Percentiles rank a stretch among this genome's conserved stretches.
phyloP scores from a whole-genome alignment of 139 green algal genomes.

The Tetradesmus obliquus region DNA sequence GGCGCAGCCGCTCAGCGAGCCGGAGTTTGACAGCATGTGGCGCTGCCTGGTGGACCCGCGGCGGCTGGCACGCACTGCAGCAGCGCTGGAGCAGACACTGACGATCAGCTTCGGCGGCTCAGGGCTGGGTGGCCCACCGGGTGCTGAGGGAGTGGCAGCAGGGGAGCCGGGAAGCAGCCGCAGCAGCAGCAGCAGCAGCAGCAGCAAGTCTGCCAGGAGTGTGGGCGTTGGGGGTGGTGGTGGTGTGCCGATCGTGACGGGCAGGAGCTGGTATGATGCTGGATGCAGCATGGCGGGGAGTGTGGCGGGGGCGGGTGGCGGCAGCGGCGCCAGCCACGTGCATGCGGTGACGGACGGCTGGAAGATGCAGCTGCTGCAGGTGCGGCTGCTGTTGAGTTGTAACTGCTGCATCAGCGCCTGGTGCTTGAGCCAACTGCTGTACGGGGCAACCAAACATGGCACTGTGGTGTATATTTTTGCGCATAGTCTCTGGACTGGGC shows the following conservation, averaged over 20 bases:
- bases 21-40: constrained; percentile 41
- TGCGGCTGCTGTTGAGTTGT: too few relatives aligned
- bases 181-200: constrained; percentile 32
- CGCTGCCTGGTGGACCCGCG: background rate
- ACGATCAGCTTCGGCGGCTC: background rate
- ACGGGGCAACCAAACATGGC: too few relatives aligned
- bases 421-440: too few relatives aligned
- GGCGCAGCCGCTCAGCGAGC: background rate
- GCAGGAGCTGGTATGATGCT: constrained; percentile 22
- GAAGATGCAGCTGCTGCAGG: constrained; percentile 55
- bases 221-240: background rate
- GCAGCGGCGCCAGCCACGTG: background rate
- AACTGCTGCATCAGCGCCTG: too few relatives aligned
- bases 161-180: background rate
- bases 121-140: background rate
- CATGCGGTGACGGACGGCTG: constrained; percentile 52
- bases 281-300: background rate
- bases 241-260: background rate
- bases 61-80: constrained; percentile 7
- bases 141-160: background rate
- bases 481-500: too few relatives aligned
- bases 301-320: background rate
- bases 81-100: background rate
- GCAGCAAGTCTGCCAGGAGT: background rate
- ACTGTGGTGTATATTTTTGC: too few relatives aligned